Percentiles rank a stretch among this genome's conserved stretches.
Conservation (phyloP, 139 green algal genomes). For the Pseudopediastrum boryanum region DNA sequence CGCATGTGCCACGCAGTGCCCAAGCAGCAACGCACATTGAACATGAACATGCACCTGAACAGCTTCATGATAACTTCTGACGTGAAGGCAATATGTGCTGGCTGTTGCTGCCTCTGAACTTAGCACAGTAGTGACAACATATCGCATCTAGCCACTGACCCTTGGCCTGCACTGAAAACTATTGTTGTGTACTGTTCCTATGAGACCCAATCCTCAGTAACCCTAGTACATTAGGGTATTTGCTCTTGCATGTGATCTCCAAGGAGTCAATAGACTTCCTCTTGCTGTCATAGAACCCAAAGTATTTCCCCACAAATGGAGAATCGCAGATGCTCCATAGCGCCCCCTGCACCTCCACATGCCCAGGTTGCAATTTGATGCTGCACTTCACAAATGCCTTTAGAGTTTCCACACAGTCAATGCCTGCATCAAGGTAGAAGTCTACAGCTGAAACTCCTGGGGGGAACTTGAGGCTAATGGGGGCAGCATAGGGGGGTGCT, state of each 20-base stretch:
- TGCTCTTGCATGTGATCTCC: slow-evolving; percentile 4
- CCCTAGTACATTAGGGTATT: slow-evolving; percentile 3
- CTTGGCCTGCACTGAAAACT: no score
- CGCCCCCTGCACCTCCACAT: slow-evolving; percentile 15
- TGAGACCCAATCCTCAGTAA: slow-evolving; percentile 29
- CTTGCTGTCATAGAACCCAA: slow-evolving; percentile 19
- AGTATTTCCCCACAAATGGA: slow-evolving; percentile 19
- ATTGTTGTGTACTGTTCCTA: no score
- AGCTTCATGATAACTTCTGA: no score
- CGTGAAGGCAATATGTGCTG: no score
- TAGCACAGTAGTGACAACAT: no score
- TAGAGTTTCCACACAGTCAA: slow-evolving; percentile 22
- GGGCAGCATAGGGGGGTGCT: not conserved
- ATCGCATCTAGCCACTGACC: no score
- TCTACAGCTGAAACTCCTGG: slow-evolving; percentile 4
- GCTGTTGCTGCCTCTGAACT: no score
- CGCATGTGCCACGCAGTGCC: no score
- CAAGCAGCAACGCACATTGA: no score
- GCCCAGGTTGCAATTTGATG: not conserved
- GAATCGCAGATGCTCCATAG: slow-evolving; percentile 10
- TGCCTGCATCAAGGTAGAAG: slow-evolving; percentile 29
- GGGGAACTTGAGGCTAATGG: not conserved
- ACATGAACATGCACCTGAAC: no score
- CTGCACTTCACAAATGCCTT: slow-evolving; percentile 7
- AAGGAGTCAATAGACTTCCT: not conserved